phyloP scores from a whole-genome alignment of 768 basidiomycete species.

The Daedaleopsis sinensis region DNA sequence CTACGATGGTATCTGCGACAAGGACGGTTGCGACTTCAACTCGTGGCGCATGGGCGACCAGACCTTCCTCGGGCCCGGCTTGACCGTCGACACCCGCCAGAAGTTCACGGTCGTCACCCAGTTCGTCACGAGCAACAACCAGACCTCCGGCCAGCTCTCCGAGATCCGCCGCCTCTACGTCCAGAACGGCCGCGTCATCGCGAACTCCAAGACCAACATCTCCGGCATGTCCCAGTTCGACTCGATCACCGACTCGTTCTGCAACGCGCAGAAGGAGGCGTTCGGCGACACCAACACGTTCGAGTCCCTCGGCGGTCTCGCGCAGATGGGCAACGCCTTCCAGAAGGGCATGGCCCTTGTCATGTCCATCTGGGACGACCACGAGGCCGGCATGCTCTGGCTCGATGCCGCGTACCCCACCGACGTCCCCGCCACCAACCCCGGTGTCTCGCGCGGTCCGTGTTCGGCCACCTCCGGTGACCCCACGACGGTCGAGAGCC shows the following conservation, averaged over 20 bases:
- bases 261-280: constrained; percentile 46
- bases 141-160: constrained; percentile 47
- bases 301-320: constrained; percentile 44
- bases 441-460: constrained; percentile 53
- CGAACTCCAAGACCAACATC: constrained; percentile 52
- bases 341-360: constrained; percentile 50
- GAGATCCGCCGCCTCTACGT: constrained; percentile 62
- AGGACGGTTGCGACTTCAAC: constrained; percentile 66
- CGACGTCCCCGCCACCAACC: constrained; percentile 29
- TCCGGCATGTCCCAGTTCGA: constrained; percentile 44
- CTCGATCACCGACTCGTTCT: constrained; percentile 54
- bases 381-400: constrained; percentile 41
- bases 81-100: constrained; percentile 52
- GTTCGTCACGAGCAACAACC: constrained; percentile 52
- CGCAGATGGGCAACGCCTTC: constrained; percentile 38
- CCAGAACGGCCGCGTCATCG: constrained; percentile 55
- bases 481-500: constrained; percentile 46
- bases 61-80: constrained; percentile 50
- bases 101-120: constrained; percentile 63
- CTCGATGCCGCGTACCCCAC: constrained; percentile 33
- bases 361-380: constrained; percentile 57
- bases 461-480: constrained; percentile 51
- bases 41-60: constrained; percentile 57
- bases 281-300: constrained; percentile 51
- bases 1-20: constrained; percentile 52